These are phyloP conservation scores for Tuber magnatum DNA, from an alignment of 495 filamentous ascomycete genomes.

Conservation along the genomic window DNA sequence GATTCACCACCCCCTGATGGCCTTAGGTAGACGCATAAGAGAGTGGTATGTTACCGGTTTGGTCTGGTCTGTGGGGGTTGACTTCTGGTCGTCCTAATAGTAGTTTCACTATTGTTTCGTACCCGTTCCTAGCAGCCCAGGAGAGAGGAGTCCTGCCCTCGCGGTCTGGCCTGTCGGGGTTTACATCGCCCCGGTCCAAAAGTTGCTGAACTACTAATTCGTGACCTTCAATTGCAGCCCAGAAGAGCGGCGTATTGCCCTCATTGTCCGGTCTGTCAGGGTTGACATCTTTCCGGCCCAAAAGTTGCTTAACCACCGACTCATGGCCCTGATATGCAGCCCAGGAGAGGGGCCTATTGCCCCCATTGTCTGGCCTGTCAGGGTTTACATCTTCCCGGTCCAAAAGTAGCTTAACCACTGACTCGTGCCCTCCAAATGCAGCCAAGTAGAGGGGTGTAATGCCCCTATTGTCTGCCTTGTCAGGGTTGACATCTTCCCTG, in stretches of 20 bases:
- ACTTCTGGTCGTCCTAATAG: conserved; percentile 4
- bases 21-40: background rate
- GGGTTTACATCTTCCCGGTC: too few species aligned
- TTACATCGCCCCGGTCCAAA: conserved; percentile 20
- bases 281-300: background rate
- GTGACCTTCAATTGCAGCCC: conserved; percentile 37
- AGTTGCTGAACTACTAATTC: conserved; percentile 35
- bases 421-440: too few species aligned
- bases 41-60: conserved; percentile 29
- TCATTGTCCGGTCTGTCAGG: conserved; percentile 12
- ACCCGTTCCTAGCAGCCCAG: conserved; percentile 42
- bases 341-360: too few species aligned
- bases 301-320: too few species aligned
- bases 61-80: background rate
- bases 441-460: too few species aligned
- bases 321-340: too few species aligned
- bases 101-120: conserved; percentile 40
- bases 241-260: conserved; percentile 37
- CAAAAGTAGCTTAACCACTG: too few species aligned
- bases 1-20: too few species aligned
- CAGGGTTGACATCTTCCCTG: too few species aligned
- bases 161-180: background rate
- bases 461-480: too few species aligned
- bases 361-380: too few species aligned
- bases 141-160: conserved; percentile 42